These are phyloP conservation scores for Scutellaria galericulata DNA, from an alignment of 257 asterid species.

Conservation along the genomic window DNA sequence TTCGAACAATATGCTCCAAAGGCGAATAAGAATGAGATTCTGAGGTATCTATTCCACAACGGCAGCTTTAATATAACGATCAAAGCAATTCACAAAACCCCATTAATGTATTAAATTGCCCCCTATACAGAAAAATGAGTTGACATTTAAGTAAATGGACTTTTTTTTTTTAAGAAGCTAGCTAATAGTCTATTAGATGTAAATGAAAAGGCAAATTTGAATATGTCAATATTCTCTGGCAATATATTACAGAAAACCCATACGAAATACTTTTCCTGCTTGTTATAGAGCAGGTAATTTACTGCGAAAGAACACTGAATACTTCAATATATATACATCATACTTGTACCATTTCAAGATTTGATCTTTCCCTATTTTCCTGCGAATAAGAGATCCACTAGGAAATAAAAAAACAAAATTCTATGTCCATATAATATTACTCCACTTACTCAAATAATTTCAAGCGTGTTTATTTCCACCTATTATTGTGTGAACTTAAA, in stretches of 20 bases:
- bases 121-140: conserved; percentile 36
- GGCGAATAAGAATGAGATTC: conserved; percentile 23
- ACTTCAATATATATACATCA: conserved; percentile 39
- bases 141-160: conserved; percentile 23
- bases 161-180: too few species aligned
- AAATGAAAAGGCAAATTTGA: conserved; percentile 34
- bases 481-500: conserved; percentile 17
- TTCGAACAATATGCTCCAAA: conserved; percentile 26
- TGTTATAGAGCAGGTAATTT: conserved; percentile 14
- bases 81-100: conserved; percentile 32
- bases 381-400: conserved; percentile 34
- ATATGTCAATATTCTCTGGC: conserved; percentile 20
- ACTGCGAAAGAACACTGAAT: conserved; percentile 20
- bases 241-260: background rate
- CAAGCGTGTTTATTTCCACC: conserved; percentile 23
- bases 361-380: conserved; percentile 39
- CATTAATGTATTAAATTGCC: conserved; percentile 31
- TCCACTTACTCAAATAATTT: conserved; percentile 18
- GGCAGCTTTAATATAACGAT: conserved; percentile 27
- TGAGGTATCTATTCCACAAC: conserved; percentile 29
- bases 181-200: conserved; percentile 20
- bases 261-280: background rate
- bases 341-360: conserved; percentile 41
- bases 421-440: conserved; percentile 38
- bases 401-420: conserved; percentile 20